Percentiles rank a stretch among this genome's conserved stretches.
Conservation (phyloP, 2,329 filamentous ascomycete genomes). For the Claviceps purpurea region DNA sequence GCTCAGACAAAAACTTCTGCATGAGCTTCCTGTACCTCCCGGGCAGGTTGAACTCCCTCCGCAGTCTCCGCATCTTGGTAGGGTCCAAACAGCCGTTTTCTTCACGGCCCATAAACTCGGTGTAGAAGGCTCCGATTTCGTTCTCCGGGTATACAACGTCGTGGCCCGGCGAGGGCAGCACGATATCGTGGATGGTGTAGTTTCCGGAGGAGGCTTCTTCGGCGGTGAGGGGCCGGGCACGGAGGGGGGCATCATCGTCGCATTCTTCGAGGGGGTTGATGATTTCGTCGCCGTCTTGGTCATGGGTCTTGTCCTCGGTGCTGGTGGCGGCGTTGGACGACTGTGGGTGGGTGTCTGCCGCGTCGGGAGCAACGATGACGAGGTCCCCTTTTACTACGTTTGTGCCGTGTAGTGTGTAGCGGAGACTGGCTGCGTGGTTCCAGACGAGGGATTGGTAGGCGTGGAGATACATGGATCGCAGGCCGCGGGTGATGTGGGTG, state of each 20-base stretch:
- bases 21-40: conserved; percentile 82
- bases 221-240: conserved; percentile 59
- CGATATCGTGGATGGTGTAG: conserved; percentile 75
- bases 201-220: conserved; percentile 66
- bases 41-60: conserved; percentile 77
- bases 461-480: conserved; percentile 91
- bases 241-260: conserved; percentile 29
- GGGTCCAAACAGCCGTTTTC: conserved; percentile 71
- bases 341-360: conserved; percentile 17
- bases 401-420: conserved; percentile 61
- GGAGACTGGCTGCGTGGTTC: conserved; percentile 73
- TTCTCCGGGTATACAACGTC: conserved; percentile 81
- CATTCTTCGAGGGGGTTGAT: conserved; percentile 26
- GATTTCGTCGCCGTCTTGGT: conserved; percentile 40
- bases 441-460: conserved; percentile 92
- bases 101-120: conserved; percentile 68
- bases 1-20: conserved; percentile 50
- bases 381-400: conserved; percentile 76
- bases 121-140: conserved; percentile 71
- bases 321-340: conserved; percentile 4
- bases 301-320: conserved; percentile 34
- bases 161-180: conserved; percentile 84
- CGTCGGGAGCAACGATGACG: conserved; percentile 43
- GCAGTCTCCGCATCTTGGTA: conserved; percentile 70
- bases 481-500: conserved; percentile 62